Evolutionary conservation across 257 asterid genomes (phyloP), one percentile per base, ranked within the genome.

Genomic region (Nicotiana paniculata): DNA sequence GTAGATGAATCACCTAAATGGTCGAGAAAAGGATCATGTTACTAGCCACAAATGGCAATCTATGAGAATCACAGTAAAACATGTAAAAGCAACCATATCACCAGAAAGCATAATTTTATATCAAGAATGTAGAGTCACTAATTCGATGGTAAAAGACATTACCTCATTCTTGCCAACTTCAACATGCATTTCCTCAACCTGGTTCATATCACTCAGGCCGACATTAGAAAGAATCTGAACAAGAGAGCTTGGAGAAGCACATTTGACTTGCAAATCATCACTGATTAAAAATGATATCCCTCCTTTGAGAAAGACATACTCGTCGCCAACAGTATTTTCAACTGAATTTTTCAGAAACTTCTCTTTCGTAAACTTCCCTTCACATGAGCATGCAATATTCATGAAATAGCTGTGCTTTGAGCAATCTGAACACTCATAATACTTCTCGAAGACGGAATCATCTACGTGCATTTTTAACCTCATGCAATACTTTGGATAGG

Each of bases 101-200:
- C 16, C 7, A 67, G 28, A 43, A 70, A 21, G 35, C 18, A 68
- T 15, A 70, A 10, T 21, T 43, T n/a, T 43, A 0, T 43, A 39
- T 70, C 9, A 58, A n/a, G 30, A 58, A 18, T n/a, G 30, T 39
- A 39, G 48, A 39, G 9, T 37, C 9, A 37, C 46, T 59, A 18
- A n/a, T 21, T 3, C 3, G 3, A 70, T 70, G 5, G 35, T 80
- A 39, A 7, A 18, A 9, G 39, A 32, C 13, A 18, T 43, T 62
- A 82, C 85, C 81, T 75, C 65, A 18, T 82, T 57, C 30, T 43
- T 43, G 37, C 77, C 75, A 75, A 82, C 65, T 24, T 48, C 43
- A 1, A 75, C 68, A 3, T 6, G 72, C 74, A 43, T 48, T 58
- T 76, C 77, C 58, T 30, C n/a, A 9, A 51, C 51, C 9, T 18